Evolutionary conservation across 331 rosid genomes (phyloP).

Genomic region (Malus hybrid): DNA sequence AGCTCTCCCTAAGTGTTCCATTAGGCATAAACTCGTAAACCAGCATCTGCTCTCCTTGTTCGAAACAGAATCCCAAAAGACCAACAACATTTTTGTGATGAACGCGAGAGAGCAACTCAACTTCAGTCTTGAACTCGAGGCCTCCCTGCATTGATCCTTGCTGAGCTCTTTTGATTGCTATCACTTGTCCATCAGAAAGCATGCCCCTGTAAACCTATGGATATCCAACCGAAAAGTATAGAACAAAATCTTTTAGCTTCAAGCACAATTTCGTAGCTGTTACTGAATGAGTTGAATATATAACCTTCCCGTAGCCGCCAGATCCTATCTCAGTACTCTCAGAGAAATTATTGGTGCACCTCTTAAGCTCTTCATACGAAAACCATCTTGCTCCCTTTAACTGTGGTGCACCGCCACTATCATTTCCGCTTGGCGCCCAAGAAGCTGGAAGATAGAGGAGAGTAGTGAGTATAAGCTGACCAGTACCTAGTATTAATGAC

Average conservation of each 20-base stretch:
- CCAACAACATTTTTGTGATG: constrained; percentile 97
- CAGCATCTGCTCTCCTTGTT: constrained; percentile 92
- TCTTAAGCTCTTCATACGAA: constrained; percentile 87
- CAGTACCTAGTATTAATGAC: background rate
- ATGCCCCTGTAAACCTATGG: constrained; percentile 79
- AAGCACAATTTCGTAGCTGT: background rate
- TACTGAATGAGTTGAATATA: constrained; percentile 2
- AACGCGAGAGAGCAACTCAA: constrained; percentile 92
- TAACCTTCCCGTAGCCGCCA: constrained; percentile 97
- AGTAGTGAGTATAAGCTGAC: constrained; percentile 2
- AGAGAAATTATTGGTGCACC: constrained; percentile 63
- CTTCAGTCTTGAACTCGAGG: constrained; percentile 86
- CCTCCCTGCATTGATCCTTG: constrained; percentile 81
- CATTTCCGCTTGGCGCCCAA: constrained; percentile 89
- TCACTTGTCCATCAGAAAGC: constrained; percentile 58
- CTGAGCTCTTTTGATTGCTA: constrained; percentile 46
- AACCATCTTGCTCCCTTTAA: constrained; percentile 98
- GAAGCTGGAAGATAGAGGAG: constrained; percentile 51
- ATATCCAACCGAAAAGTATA: background rate
- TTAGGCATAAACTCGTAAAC: constrained; percentile 82
- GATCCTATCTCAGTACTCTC: constrained; percentile 67
- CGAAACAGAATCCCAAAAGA: constrained; percentile 88
- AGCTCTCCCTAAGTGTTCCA: constrained; percentile 74
- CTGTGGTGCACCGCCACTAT: constrained; percentile 94
- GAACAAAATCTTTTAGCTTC: background rate